These are phyloP conservation scores for Gonium pectorale DNA, from an alignment of 139 green algal species.

Conservation along the genomic window DNA sequence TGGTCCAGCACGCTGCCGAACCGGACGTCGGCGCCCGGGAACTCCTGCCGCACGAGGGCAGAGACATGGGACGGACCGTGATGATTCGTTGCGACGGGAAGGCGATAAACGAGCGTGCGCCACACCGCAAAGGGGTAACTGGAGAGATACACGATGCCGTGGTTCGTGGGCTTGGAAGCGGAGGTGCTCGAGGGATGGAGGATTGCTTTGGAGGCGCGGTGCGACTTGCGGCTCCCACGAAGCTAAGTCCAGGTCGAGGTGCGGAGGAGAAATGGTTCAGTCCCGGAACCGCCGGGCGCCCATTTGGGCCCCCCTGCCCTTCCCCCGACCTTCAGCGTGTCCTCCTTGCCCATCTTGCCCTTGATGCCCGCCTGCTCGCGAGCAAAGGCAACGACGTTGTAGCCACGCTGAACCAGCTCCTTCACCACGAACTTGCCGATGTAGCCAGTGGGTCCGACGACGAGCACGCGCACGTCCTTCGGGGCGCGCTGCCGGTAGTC, in stretches of 20 bases:
- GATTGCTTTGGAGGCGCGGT: too few species aligned
- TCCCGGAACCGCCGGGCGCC: too few species aligned
- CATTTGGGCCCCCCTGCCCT: not conserved
- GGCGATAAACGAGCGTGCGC: too few species aligned
- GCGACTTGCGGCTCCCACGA: too few species aligned
- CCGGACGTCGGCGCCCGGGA: constrained; percentile 86
- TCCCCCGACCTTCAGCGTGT: constrained; percentile 73
- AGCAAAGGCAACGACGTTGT: constrained; percentile 88
- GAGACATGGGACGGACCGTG: too few species aligned
- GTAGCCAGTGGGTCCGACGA: constrained; percentile 97
- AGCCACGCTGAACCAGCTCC: constrained; percentile 79
- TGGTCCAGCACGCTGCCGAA: constrained; percentile 91
- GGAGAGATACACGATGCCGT: too few species aligned
- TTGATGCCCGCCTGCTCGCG: constrained; percentile 92
- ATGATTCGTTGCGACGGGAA: too few species aligned
- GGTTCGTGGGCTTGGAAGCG: too few species aligned
- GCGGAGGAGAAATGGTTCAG: too few species aligned
- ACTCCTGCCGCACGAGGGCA: constrained; percentile 74
- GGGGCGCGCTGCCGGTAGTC: constrained; percentile 74
- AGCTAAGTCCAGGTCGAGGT: too few species aligned
- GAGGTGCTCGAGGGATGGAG: too few species aligned
- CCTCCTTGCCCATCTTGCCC: constrained; percentile 86
- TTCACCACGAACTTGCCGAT: constrained; percentile 91
- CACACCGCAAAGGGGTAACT: too few species aligned
- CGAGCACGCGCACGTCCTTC: constrained; percentile 89